phyloP scores from a whole-genome alignment of 768 basidiomycete species.

The Lyophyllum shimeji region DNA sequence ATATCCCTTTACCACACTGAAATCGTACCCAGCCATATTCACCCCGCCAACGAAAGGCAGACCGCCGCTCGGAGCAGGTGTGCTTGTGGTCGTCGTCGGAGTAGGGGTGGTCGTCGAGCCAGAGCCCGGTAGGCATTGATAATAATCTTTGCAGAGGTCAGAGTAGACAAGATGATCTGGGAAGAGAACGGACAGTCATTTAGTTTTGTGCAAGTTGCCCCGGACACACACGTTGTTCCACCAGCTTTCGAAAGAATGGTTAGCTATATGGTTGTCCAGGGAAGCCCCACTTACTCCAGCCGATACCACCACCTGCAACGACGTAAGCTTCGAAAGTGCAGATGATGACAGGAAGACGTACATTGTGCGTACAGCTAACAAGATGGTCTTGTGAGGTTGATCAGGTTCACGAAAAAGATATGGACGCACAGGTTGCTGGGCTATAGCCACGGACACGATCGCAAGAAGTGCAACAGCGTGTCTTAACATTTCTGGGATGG shows the following conservation, averaged over 20 bases:
- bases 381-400: neutral
- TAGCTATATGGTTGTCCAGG: neutral
- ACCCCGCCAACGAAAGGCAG: conserved; percentile 45
- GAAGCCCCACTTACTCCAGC: conserved; percentile 21
- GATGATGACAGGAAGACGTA: conserved; percentile 3
- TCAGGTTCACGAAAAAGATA: neutral
- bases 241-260: conserved; percentile 20
- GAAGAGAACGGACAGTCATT: conserved; percentile 28
- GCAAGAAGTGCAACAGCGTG: conserved; percentile 7
- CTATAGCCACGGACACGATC: conserved; percentile 13
- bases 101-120: conserved; percentile 19
- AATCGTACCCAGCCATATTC: conserved; percentile 49
- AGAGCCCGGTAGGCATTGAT: conserved; percentile 33
- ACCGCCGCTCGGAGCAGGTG: conserved; percentile 11
- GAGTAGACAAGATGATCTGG: neutral
- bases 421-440: conserved; percentile 22
- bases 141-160: conserved; percentile 27
- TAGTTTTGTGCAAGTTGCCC: conserved; percentile 29
- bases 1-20: conserved; percentile 34
- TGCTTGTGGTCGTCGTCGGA: conserved; percentile 15
- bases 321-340: neutral
- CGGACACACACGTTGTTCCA: conserved; percentile 34
- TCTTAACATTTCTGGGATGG: conserved; percentile 11
- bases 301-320: conserved; percentile 22
- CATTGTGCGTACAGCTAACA: conserved; percentile 20